Base-by-base conservation (phyloP, 106 monocot species). In the Allium sativum region DNA sequence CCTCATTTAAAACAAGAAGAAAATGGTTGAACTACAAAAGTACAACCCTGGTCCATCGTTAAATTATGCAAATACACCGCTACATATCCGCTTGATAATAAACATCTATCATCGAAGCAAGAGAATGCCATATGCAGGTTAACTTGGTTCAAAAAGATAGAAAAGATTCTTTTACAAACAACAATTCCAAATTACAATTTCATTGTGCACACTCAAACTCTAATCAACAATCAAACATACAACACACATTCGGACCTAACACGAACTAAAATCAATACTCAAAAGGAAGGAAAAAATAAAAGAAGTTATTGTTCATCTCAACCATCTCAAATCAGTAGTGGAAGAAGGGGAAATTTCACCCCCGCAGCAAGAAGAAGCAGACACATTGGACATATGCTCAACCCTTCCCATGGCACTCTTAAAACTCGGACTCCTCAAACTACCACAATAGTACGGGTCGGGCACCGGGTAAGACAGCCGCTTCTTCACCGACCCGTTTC, bases 301-400 rank as follows among this genome's bases (percentile, higher is more conserved):
- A 31, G 3, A 1, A 31, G 31, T 50, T 50, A 44, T 13, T 31
- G 12, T 6, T 86, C 79, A 90, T 65, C 90, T 52, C 6, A 87
- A 64, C 91, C 91, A 91, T 51, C 87, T 63, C 21, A 91, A 80
- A 21, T 91, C 91, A 3, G 84, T 88, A 8, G 96, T 88, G 19
- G 96, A 98, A 20, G 84, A 82, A 41, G 96, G 87, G n/a, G 96
- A 98, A 1, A 85, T 60, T 57, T 98, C 96, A 4, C 85, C 88
- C 11, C 73, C 79, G 10, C 76, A 21, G 42, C 12, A 59, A 1
- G 56, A 57, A 77, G 89, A 87, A 10, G 90, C 84, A 42, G 90
- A 82, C 56, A 79, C 62, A 48, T 72, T 90, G 51, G 90, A 87
- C 63, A 81, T 58, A 72, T 77, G 83, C 72, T 90, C 94, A 31